Evolutionary conservation across 345 rosid species (phyloP), one percentile per base, ranked within the genome.

Genomic region (Clarkia xantiana): DNA sequence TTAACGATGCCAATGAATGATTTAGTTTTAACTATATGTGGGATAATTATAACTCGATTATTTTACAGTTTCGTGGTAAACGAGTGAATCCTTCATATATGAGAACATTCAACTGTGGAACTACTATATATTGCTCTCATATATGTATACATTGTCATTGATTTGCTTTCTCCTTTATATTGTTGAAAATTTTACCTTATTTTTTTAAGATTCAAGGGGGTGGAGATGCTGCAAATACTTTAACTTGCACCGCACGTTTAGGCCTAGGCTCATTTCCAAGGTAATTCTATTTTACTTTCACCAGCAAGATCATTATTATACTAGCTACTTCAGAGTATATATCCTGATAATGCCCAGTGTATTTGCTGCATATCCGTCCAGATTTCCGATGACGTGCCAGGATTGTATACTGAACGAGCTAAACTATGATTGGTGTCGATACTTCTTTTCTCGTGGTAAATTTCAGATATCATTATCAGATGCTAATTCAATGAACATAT

Each of bases 261-360:
- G 78, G 78, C 4, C 74, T 6, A 70, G 75, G 61, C 43, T 73
- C 13, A 66, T 73, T 53, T 63, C 78, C 10, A 66, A 59, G 78
- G 78, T 68, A 11, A 12, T 13, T 49, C 14, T 4, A n/a, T 17
- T 18, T 3, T 16, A 15, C 3, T 51, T 10, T 14, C 18, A 0
- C 14, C 6, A 10, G 12, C 41, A 14, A 14, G n/a, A 13, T 14
- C 39, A 18, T 15, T 0, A 40, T 40, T 17, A 14, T 1, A 15
- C n/a, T 11, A n/a, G n/a, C n/a, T n/a, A n/a, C n/a, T n/a, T n/a
- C n/a, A n/a, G n/a, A n/a, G n/a, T n/a, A n/a, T n/a, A n/a, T n/a
- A n/a, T n/a, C n/a, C n/a, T n/a, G n/a, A n/a, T n/a, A n/a, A n/a
- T n/a, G n/a, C n/a, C n/a, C n/a, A n/a, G n/a, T n/a, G n/a, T n/a